phyloP scores from a whole-genome alignment of 2,329 filamentous ascomycete species.

The Paecilomyces niveus region DNA sequence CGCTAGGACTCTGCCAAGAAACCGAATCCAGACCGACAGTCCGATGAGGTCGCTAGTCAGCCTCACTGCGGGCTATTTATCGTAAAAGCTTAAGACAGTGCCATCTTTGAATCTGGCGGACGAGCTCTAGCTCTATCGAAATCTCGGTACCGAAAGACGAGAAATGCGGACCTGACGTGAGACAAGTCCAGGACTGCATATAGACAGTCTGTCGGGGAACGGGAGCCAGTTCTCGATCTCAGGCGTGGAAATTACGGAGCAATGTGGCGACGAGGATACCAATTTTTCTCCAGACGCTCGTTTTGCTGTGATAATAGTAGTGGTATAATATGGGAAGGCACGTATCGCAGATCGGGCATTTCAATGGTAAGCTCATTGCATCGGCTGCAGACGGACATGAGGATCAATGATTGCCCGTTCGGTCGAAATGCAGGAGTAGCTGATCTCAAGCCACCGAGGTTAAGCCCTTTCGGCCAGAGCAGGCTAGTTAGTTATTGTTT shows the following conservation, averaged over 20 bases:
- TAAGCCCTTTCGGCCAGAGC: neutral
- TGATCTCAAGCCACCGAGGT: neutral
- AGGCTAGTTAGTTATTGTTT: neutral
- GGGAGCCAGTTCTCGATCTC: neutral
- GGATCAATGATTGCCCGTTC: neutral
- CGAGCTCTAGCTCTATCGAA: neutral
- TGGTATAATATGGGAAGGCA: neutral
- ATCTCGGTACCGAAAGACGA: neutral
- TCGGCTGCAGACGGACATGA: neutral
- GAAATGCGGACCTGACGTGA: neutral
- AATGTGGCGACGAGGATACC: neutral
- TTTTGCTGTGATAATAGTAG: neutral
- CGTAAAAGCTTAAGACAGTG: neutral
- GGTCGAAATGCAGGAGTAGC: neutral
- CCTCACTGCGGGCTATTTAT: neutral
- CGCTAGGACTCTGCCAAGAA: neutral
- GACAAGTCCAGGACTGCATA: neutral
- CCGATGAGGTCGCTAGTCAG: neutral
- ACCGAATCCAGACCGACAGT: neutral
- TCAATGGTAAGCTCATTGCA: neutral
- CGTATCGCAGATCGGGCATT: neutral
- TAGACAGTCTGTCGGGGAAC: neutral
- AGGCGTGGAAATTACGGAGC: neutral
- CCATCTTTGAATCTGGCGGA: neutral
- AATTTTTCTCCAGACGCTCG: neutral